phyloP scores from a whole-genome alignment of 495 filamentous ascomycete species.

The Xylaria sp. region DNA sequence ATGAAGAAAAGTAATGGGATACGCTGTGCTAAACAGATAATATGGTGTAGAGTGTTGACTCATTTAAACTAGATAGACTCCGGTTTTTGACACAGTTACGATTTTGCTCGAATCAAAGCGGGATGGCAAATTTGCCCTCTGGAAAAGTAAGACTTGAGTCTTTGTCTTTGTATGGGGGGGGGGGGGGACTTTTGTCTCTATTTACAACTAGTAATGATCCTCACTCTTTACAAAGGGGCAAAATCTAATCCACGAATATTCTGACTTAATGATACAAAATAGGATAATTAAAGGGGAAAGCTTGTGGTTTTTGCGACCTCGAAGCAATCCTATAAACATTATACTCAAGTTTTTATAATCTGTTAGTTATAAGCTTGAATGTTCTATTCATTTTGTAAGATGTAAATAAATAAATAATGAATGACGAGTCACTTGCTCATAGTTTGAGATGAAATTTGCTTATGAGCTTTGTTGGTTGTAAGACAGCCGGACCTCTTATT shows the following conservation, averaged over 20 bases:
- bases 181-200: no score
- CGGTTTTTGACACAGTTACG: not conserved
- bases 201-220: not conserved
- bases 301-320: not conserved
- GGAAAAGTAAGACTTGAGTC: not conserved
- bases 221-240: not conserved
- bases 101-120: not conserved
- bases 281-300: not conserved
- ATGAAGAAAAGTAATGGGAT: not conserved
- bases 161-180: no score
- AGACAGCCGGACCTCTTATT: not conserved
- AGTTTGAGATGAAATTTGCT: no score
- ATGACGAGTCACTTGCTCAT: not conserved
- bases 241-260: not conserved
- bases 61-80: not conserved
- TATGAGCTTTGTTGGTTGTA: no score
- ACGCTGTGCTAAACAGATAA: not conserved
- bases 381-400: not conserved
- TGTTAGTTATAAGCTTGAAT: not conserved
- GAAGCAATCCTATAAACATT: not conserved
- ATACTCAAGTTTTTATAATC: not conserved
- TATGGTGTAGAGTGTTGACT: not conserved
- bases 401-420: not conserved
- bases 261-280: not conserved
- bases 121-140: not conserved